Evolutionary conservation across 257 asterid species (phyloP), one percentile per base, ranked within the genome.

Genomic region (Fraxinus americana): DNA sequence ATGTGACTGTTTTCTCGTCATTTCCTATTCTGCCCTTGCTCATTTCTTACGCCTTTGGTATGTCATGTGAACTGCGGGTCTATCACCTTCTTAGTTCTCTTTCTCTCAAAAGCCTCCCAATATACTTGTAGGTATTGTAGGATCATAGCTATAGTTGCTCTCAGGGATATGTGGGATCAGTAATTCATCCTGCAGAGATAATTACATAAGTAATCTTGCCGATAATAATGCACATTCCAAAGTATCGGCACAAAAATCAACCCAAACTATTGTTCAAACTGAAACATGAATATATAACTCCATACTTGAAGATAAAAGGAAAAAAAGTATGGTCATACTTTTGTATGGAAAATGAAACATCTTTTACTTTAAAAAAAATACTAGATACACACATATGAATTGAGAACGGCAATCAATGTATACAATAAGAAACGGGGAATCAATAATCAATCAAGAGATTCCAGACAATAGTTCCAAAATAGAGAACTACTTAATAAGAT

Each of bases 21-120:
- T 29, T 29, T 29, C 30, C 2, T 29, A 29, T 29, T 29, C 30
- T 29, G 30, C 30, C 30, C 30, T 29, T 29, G 30, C 30, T 29
- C 30, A 1, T 29, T 29, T 29, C 30, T 29, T 29, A 29, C 30
- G 30, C 30, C 30, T 29, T 29, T 29, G 30, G 30, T 29, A 29
- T 29, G 30, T 29, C 30, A 1, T 29, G 30, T 29, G 30, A 1
- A 29, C 30, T 29, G 30, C 30, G 30, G 30, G 2, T 29, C 30
- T 29, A 29, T 29, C 30, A 29, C 27, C 27, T 25, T 86, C 96
- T 83, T 54, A 91, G 82, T 87, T 89, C 97, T 54, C 97, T 82
- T 19, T 88, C 90, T 82, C 94, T 90, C 79, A 93, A 82, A 63
- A 91, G 94, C 84, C 98, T 89, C 78, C 93, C 78, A 91, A 21